These are phyloP conservation scores for Fusarium poae DNA, from an alignment of 2,329 filamentous ascomycete species.

Conservation along the genomic window DNA sequence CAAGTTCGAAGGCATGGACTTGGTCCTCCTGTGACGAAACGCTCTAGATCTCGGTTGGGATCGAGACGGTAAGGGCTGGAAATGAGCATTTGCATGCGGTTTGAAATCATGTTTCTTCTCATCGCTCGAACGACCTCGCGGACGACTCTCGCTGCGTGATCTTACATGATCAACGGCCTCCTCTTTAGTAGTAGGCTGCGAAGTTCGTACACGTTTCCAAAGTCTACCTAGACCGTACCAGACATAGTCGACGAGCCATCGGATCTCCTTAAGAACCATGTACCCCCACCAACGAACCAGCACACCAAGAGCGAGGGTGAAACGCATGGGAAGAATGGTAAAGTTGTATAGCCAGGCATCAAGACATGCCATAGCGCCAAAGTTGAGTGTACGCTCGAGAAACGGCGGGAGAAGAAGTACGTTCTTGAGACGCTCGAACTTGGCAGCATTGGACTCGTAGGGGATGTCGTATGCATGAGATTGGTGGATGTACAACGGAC, in stretches of 20 bases:
- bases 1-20: conserved; percentile 86
- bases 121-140: conserved; percentile 36
- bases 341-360: conserved; percentile 98
- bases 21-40: conserved; percentile 77
- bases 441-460: conserved; percentile 92
- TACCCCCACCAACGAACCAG: conserved; percentile 83
- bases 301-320: conserved; percentile 82
- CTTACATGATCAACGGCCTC: conserved; percentile 55
- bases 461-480: conserved; percentile 71
- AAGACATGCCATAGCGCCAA: conserved; percentile 90
- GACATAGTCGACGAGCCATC: conserved; percentile 80
- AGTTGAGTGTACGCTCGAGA: conserved; percentile 86
- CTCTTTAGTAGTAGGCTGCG: conserved; percentile 54
- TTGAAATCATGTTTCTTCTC: conserved; percentile 22
- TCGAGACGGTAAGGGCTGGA: conserved; percentile 35
- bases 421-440: conserved; percentile 91
- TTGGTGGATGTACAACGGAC: conserved; percentile 74
- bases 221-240: conserved; percentile 83
- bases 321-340: conserved; percentile 91
- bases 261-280: conserved; percentile 77
- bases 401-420: conserved; percentile 85
- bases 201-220: conserved; percentile 71
- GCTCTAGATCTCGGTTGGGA: conserved; percentile 52
- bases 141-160: conserved; percentile 53
- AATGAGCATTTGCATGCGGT: conserved; percentile 30